A percentile compares a stretch with the other conserved stretches of the same genome.
Evolutionary conservation across 352 stramenopile genomes (phyloP).

Genomic region (Phytophthora agathidicida): DNA sequence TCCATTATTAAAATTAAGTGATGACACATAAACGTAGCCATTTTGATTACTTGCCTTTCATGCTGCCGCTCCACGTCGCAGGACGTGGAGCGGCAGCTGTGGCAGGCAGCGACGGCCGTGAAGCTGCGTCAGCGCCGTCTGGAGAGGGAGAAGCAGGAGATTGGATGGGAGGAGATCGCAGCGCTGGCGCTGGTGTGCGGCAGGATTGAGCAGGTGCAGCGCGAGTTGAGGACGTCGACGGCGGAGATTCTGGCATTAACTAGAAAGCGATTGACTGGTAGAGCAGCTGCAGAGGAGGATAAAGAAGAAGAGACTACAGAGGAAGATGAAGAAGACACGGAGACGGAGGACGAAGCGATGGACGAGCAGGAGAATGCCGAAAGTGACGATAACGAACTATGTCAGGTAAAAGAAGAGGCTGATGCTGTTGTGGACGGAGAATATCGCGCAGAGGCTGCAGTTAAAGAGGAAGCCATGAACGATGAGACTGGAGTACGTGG

Average conservation of each 20-base stretch:
- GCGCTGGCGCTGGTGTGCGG: slow-evolving; percentile 9
- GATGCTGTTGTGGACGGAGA: no score
- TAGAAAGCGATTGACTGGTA: not conserved
- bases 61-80: slow-evolving; percentile 13
- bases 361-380: no score
- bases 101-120: slow-evolving; percentile 3
- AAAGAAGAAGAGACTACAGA: no score
- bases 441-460: no score
- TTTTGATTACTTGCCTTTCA: no score
- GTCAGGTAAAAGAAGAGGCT: no score
- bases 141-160: not conserved
- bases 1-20: no score
- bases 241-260: slow-evolving; percentile 15
- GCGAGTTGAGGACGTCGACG: slow-evolving; percentile 13
- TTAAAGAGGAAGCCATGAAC: no score
- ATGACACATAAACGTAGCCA: no score
- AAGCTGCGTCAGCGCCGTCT: slow-evolving; percentile 14
- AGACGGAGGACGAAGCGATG: not conserved
- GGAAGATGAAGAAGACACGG: not conserved
- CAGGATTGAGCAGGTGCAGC: slow-evolving; percentile 16
- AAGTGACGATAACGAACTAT: no score
- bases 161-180: not conserved
- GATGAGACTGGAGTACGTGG: no score
- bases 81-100: slow-evolving; percentile 26
- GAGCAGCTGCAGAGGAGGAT: not conserved